These are phyloP conservation scores for Amyloporia xantha DNA, from an alignment of 768 basidiomycete genomes.

Conservation along the genomic window DNA sequence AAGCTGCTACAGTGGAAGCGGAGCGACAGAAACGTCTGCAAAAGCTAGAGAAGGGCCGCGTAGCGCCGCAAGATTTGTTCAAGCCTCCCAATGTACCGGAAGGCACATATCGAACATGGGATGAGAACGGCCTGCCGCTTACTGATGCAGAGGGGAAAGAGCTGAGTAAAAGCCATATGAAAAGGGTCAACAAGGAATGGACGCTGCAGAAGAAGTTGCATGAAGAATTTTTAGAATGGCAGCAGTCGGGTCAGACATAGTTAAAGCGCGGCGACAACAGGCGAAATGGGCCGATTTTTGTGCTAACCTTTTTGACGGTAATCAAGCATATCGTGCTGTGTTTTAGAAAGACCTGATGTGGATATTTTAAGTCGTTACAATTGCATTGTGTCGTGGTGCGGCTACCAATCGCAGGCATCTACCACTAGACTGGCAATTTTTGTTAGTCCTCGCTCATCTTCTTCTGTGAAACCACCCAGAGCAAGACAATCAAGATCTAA, in stretches of 20 bases:
- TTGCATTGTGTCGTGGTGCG: too few relatives aligned
- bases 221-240: conserved; percentile 62
- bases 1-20: conserved; percentile 60
- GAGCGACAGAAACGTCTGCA: conserved; percentile 62
- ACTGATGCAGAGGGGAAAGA: conserved; percentile 83
- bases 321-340: not conserved
- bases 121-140: conserved; percentile 76
- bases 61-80: conserved; percentile 74
- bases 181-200: conserved; percentile 74
- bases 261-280: not conserved
- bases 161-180: conserved; percentile 71
- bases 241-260: conserved; percentile 18
- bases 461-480: conserved; percentile 62
- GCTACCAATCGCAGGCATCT: conserved; percentile 57
- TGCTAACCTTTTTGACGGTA: too few relatives aligned
- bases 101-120: conserved; percentile 77
- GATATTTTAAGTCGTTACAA: too few relatives aligned
- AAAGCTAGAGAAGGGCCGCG: conserved; percentile 80
- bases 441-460: conserved; percentile 74
- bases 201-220: conserved; percentile 71
- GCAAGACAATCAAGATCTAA: conserved; percentile 85
- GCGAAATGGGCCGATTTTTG: not conserved
- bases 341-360: too few relatives aligned
- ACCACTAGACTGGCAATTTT: conserved; percentile 61
- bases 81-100: conserved; percentile 71